phyloP scores from a whole-genome alignment of 225 moss, liverwort and hornwort species.

The Pleurozium schreberi region DNA sequence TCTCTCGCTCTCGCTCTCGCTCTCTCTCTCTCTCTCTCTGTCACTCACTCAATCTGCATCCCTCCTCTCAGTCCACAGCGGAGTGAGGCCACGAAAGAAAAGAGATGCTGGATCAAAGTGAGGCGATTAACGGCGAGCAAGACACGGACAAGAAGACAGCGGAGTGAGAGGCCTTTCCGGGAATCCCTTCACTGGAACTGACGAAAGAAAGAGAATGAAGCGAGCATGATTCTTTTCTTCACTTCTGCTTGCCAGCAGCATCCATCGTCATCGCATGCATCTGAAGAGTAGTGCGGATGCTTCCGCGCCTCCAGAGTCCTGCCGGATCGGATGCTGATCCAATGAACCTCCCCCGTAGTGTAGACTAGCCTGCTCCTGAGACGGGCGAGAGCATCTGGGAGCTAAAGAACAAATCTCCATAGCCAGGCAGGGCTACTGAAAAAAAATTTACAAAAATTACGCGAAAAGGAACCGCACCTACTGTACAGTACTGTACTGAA shows the following conservation, averaged over 20 bases:
- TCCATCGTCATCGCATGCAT: not conserved
- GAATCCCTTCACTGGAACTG: constrained; percentile 1
- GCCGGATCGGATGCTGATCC: constrained; percentile 3
- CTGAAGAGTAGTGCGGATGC: not conserved
- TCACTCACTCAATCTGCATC: not conserved
- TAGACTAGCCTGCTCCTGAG: not conserved
- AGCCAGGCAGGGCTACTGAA: not conserved
- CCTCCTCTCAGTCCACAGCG: not conserved
- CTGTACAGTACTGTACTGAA: not conserved
- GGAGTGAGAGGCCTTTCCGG: not conserved
- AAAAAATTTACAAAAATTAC: not conserved
- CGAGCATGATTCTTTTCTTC: not conserved
- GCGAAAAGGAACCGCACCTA: not conserved
- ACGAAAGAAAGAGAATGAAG: not conserved
- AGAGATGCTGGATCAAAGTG: not conserved
- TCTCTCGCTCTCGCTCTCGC: not conserved
- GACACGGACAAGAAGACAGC: too few relatives aligned
- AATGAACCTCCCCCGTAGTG: not conserved
- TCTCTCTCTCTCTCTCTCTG: not conserved
- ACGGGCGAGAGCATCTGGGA: constrained; percentile 16
- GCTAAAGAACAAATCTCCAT: constrained; percentile 16
- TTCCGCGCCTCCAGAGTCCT: not conserved
- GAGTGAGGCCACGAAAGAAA: not conserved
- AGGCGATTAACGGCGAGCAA: too few relatives aligned
- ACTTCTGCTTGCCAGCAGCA: not conserved